Evolutionary conservation across 2,329 filamentous ascomycete species (phyloP), one percentile per base, ranked within the genome.

Genomic region (Verticillium isaacii): DNA sequence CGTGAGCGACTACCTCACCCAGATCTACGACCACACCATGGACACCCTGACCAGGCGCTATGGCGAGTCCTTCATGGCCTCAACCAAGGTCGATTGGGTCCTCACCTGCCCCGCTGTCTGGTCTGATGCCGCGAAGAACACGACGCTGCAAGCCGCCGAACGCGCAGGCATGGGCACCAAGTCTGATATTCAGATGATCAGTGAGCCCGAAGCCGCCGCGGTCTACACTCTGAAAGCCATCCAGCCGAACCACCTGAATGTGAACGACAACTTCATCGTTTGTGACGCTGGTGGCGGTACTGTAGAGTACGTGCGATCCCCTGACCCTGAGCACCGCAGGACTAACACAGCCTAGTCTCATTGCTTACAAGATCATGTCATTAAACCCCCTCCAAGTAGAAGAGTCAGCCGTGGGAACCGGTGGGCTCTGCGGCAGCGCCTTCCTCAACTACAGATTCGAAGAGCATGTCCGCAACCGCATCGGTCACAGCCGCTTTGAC

Each of bases 51-150:
- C 85, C 1, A 80, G 88, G 63, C 80, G 90, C 56, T 93, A 93
- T 70, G 91, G 91, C 68, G 88, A 90, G 74, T 87, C 86, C 0
- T 93, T 94, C 69, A 91, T 93, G 86, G 83, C 84, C 7, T 86
- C 85, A 8, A 93, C 90, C 5, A 87, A 87, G 68, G 87, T 92
- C 45, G 87, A 93, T 64, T 93, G 91, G 68, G 89, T 94, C 57
- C 80, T 95, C 61, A 94, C 91, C 1, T 91, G 90, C 59, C 91
- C 91, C 8, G 91, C 91, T 8, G 90, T 94, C 8, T 95, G 91
- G 91, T 91, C 87, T 29, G 91, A 95, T 72, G 85, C 89, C 0
- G 91, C 91, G n/a, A 94, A 93, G 77, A 91, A 92, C 72, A 90
- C 90, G 6, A 94, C 91, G 2, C 75, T 93, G 57, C 85, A 90